Evolutionary conservation across 306 rosid species (phyloP).

Genomic region (Citrullus colocynthis): DNA sequence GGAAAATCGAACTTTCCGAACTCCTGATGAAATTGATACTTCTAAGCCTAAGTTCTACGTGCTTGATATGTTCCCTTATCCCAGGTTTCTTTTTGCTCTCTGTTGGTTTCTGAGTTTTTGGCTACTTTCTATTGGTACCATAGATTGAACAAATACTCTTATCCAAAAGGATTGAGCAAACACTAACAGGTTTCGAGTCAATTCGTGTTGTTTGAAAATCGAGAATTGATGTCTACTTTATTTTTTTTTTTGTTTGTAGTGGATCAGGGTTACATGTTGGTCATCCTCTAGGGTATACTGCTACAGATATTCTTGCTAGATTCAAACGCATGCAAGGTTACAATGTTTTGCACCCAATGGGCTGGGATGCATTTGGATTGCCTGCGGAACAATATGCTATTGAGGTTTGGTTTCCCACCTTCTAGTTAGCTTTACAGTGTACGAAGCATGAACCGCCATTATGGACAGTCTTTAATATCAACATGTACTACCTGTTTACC

Average conservation of each 20-base stretch:
- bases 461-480: background rate
- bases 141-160: background rate
- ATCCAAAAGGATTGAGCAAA: background rate
- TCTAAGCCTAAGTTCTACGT: slow-evolving; percentile 87
- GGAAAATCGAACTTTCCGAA: slow-evolving; percentile 51
- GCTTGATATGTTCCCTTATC: slow-evolving; percentile 97
- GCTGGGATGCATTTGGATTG: slow-evolving; percentile 98
- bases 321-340: slow-evolving; percentile 81
- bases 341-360: slow-evolving; percentile 95
- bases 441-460: background rate
- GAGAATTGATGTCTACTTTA: background rate
- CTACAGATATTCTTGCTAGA: slow-evolving; percentile 86
- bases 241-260: slow-evolving; percentile 22
- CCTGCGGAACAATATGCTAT: slow-evolving; percentile 99
- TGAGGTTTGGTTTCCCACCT: slow-evolving; percentile 42
- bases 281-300: slow-evolving; percentile 93
- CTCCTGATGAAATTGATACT: slow-evolving; percentile 69
- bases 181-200: background rate
- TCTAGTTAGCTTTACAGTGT: background rate
- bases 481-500: slow-evolving; percentile 8
- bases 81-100: slow-evolving; percentile 39
- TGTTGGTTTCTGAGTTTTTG: background rate
- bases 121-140: background rate
- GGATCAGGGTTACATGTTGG: slow-evolving; percentile 97
- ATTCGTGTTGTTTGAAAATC: background rate